Evolutionary conservation across 2,329 filamentous ascomycete species (phyloP).

Genomic region (Penicillium nordicum): DNA sequence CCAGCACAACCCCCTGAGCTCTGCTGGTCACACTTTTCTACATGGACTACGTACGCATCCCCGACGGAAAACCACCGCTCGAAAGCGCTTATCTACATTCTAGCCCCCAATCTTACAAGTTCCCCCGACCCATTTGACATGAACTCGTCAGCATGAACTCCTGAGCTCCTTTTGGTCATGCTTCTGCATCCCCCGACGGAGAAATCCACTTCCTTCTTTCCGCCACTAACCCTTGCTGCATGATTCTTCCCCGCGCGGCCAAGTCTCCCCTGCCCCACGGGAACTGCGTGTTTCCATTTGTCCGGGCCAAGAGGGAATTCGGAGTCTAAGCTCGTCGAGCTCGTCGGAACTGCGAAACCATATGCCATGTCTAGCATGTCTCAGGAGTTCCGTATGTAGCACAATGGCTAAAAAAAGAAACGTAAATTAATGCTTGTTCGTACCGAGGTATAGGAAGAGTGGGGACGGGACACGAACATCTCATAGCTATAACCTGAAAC

Average conservation of each 20-base stretch:
- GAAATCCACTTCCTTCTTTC: constrained; percentile 12
- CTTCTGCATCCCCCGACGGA: constrained; percentile 6
- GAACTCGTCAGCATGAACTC: not conserved
- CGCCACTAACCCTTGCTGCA: not conserved
- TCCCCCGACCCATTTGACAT: not conserved
- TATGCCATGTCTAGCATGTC: not conserved
- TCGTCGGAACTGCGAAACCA: not conserved
- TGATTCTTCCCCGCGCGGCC: constrained; percentile 10
- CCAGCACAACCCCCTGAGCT: not conserved
- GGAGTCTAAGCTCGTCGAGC: not conserved
- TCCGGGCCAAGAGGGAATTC: not conserved
- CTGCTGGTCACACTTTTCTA: not conserved
- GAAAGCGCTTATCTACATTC: not conserved
- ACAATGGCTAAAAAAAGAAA: not conserved
- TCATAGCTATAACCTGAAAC: not conserved
- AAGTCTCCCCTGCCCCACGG: constrained; percentile 2
- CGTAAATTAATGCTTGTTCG: not conserved
- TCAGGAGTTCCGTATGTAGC: not conserved
- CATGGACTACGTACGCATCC: not conserved
- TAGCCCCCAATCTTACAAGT: not conserved
- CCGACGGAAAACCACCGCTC: constrained; percentile 6
- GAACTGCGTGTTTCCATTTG: not conserved
- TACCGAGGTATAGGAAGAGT: not conserved
- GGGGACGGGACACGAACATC: not conserved
- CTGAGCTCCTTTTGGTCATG: not conserved